Evolutionary conservation across 2,329 filamentous ascomycete genomes (phyloP), one percentile per base, ranked within the genome.

Genomic region (Phoma sp.): DNA sequence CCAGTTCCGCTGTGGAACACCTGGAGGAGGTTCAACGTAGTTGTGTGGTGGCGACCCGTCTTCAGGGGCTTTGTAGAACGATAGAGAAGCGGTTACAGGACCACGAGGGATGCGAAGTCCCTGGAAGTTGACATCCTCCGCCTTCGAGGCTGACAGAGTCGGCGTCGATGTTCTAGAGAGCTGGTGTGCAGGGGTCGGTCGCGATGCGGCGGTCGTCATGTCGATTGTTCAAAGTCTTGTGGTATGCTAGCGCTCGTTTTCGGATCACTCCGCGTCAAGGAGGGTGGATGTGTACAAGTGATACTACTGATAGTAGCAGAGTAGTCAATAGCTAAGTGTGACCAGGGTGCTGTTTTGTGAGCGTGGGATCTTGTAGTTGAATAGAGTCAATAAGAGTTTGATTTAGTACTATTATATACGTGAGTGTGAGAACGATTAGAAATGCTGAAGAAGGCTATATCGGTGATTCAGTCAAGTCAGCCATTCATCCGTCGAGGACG

Each of bases 1-100:
- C 74, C 85, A 90, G 81, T 96, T 96, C 61, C 82, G 82, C 67
- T 85, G 82, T 0, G 86, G 85, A 24, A 82, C 69, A 54, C 86
- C 88, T 0, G 88, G 85, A 0, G 85, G 85, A 8, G 77, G 72
- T 60, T 90, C 86, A 65, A 92, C 87, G 73, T 86, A 86, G 51
- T 70, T 69, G 56, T 70, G 56, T 24, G 69, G 68, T 35, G 67
- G 63, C 2, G 68, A 55, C n/a, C 68, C 66, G 33, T 69, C 67
- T 36, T 65, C 65, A 1, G 68, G 66, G 4, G 64, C 58, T 40
- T 67, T 62, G 44, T 71, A 72, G 51, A 70, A 72, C n/a, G 69
- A 70, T 0, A 72, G 57, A 0, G 60, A 43, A n/a, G 68, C 67
- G 2, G 51, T 67, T 0, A 69, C 67, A 19, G 68, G 56, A 19